Evolutionary conservation across 2,329 filamentous ascomycete species (phyloP), one percentile per base, ranked within the genome.

Genomic region (Aspergillus bombycis): DNA sequence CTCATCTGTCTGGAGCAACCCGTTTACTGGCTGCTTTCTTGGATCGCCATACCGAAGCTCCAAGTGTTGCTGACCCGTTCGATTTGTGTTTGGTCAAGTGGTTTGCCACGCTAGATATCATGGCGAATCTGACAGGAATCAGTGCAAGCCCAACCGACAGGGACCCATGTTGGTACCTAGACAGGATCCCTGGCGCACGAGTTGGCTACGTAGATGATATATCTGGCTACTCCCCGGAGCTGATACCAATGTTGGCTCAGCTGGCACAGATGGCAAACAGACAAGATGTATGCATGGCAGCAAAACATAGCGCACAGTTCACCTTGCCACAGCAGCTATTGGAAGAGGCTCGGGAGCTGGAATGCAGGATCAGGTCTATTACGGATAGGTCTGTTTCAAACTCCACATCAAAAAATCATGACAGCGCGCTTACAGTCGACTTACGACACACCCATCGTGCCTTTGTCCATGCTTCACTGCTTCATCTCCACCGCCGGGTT

Each of bases 401-500:
- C n/a, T 50, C 23, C n/a, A 48, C 48, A 4, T 46, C 52, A 3
- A 55, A 21, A 23, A 48, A 46, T 45, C 52, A 67, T n/a, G 58
- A 59, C 2, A n/a, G 26, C 11, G 60, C 62, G 6, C 57, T 72
- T n/a, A 50, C 59, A 34, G 58, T 38, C 28, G 71, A 74, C 32
- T 59, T 75, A 12, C 65, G 62, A 41, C 53, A 63, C 28, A 72
- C 73, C 0, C 70, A 75, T 54, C 62, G 64, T 16, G 65, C 72
- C 4, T 75, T 75, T 50, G 67, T 74, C 9, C 64, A 75, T 45
- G 66, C 70, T 3, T 68, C 73, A 3, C 58, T 75, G 9, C 64
- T 75, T 8, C 69, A 74, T 14, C 71, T 75, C 21, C 72, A 74
- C 26, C 67, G 73, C 4, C 65, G 72, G 3, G 68, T 75, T 7